These are phyloP conservation scores for Penicillium sp. DNA, from an alignment of 2,329 filamentous ascomycete genomes.

Conservation along the genomic window DNA sequence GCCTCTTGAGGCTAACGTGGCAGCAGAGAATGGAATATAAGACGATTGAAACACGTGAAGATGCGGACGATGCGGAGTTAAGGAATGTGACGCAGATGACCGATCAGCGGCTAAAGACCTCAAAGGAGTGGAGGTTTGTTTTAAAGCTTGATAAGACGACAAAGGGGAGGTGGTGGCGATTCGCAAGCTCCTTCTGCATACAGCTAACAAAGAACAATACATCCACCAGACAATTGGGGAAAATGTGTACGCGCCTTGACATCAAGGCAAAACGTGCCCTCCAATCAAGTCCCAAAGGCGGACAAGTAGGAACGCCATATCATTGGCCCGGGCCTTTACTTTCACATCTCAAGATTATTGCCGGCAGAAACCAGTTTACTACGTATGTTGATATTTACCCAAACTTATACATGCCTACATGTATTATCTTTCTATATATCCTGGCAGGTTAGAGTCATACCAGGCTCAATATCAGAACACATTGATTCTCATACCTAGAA, in stretches of 20 bases:
- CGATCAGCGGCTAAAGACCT: conserved; percentile 6
- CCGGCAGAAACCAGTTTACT: neutral
- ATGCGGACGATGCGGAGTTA: conserved; percentile 10
- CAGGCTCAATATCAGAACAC: neutral
- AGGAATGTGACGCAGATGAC: conserved; percentile 13
- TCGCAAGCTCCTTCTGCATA: conserved; percentile 31
- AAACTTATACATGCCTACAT: neutral
- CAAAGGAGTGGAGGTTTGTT: neutral
- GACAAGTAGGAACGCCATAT: neutral
- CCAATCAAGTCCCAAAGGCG: neutral
- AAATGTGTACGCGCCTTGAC: conserved; percentile 8
- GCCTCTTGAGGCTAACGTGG: conserved; percentile 14
- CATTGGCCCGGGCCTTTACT: neutral
- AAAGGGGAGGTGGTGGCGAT: conserved; percentile 13
- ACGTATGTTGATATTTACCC: too few relatives aligned
- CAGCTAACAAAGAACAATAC: conserved; percentile 32
- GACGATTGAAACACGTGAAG: neutral
- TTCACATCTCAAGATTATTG: neutral
- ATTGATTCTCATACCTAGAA: neutral
- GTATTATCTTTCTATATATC: neutral
- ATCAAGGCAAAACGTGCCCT: conserved; percentile 1
- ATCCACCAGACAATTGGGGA: conserved; percentile 28
- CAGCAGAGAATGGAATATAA: conserved; percentile 1
- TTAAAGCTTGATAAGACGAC: neutral
- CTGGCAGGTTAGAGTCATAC: neutral